These are phyloP conservation scores for Crocinoboletus sp. DNA, from an alignment of 1,284 basidiomycete species.

Conservation along the genomic window DNA sequence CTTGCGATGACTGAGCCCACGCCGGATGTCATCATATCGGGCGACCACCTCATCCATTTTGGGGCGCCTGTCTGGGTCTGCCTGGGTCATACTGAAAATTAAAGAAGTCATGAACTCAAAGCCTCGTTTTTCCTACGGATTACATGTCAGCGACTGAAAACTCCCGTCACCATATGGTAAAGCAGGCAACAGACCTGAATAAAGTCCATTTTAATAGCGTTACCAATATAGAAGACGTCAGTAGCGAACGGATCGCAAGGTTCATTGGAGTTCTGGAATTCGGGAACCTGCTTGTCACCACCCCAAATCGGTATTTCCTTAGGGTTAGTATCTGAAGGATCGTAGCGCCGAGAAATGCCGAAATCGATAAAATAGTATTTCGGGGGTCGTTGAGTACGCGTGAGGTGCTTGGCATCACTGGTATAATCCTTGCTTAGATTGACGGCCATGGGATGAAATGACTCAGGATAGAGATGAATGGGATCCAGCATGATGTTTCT, in stretches of 20 bases:
- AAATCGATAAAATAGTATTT: constrained; percentile 32
- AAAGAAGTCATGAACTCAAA: constrained; percentile 34
- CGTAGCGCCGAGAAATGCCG: constrained; percentile 33
- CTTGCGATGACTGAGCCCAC: constrained; percentile 23
- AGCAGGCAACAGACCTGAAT: constrained; percentile 10
- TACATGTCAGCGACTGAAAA: not conserved
- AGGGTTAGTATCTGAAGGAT: constrained; percentile 19
- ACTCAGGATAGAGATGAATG: constrained; percentile 20
- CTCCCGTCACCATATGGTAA: not conserved
- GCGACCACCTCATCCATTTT: constrained; percentile 33
- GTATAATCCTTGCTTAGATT: constrained; percentile 5
- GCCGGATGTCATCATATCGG: constrained; percentile 25
- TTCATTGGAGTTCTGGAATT: constrained; percentile 23
- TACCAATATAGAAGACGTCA: constrained; percentile 32
- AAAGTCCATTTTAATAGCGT: constrained; percentile 15
- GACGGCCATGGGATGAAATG: constrained; percentile 13
- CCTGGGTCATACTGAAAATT: constrained; percentile 30
- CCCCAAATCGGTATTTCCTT: constrained; percentile 18
- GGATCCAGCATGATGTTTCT: constrained; percentile 41
- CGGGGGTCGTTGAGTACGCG: constrained; percentile 16
- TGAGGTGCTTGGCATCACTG: constrained; percentile 8
- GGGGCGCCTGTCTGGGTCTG: constrained; percentile 31
- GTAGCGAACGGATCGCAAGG: constrained; percentile 29
- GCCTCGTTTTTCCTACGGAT: constrained; percentile 10
- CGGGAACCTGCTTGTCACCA: constrained; percentile 34